Conservation (phyloP, 768 basidiomycete species). For the Mycena pura region DNA sequence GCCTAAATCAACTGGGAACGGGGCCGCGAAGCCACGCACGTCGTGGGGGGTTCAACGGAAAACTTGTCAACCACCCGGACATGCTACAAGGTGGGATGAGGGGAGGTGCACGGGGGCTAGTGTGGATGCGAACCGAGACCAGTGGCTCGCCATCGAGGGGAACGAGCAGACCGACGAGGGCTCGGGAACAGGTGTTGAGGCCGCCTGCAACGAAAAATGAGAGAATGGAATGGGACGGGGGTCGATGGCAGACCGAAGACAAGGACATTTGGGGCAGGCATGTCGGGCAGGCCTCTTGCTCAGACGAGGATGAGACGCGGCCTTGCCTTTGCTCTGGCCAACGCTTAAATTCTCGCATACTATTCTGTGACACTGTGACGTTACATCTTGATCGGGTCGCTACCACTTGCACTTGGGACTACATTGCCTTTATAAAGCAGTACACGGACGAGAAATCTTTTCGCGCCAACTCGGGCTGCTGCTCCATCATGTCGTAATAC, state of each 20-base stretch:
- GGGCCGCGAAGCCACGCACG: constrained; percentile 50
- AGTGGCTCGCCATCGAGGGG: constrained; percentile 71
- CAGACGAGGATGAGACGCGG: neutral
- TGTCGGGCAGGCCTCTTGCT: constrained; percentile 6
- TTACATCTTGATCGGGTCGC: neutral
- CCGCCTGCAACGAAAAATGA: constrained; percentile 59
- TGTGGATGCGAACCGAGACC: constrained; percentile 64
- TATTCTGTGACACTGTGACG: too few species aligned
- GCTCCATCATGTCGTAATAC: constrained; percentile 61
- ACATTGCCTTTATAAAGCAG: constrained; percentile 43
- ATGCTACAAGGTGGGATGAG: constrained; percentile 49
- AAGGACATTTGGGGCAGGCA: constrained; percentile 61
- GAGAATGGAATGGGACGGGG: neutral
- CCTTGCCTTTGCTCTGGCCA: neutral
- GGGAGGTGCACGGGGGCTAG: constrained; percentile 3
- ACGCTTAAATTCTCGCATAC: neutral
- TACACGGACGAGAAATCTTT: constrained; percentile 89
- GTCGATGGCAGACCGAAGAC: constrained; percentile 67
- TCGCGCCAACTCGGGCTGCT: constrained; percentile 62
- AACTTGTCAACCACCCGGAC: constrained; percentile 78
- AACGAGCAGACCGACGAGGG: constrained; percentile 71
- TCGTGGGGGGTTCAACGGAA: constrained; percentile 76
- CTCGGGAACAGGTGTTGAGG: constrained; percentile 78
- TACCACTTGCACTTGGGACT: too few species aligned
- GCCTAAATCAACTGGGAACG: constrained; percentile 8